Conservation (phyloP, 2,329 filamentous ascomycete genomes). For the Akanthomyces uredinophilus region DNA sequence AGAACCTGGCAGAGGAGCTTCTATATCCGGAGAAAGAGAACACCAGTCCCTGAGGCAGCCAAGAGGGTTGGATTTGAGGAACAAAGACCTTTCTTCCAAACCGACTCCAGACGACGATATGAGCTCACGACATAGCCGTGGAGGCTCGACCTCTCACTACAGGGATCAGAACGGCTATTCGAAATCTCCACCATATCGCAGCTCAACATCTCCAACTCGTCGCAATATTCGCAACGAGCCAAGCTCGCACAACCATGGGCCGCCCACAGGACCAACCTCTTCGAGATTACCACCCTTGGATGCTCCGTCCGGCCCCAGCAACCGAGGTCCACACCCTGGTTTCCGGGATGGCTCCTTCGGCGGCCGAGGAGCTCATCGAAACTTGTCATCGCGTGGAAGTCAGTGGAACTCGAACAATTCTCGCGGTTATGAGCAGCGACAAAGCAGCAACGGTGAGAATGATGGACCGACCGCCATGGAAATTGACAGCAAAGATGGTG, state of each 20-base stretch:
- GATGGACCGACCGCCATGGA: conserved; percentile 56
- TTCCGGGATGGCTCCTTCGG: conserved; percentile 51
- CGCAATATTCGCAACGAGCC: conserved; percentile 23
- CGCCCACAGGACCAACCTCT: conserved; percentile 43
- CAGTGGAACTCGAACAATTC: conserved; percentile 58
- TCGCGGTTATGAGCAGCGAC: neutral
- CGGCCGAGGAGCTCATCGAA: conserved; percentile 43
- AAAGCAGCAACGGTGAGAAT: conserved; percentile 25
- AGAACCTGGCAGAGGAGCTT: conserved; percentile 31
- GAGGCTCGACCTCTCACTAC: conserved; percentile 27
- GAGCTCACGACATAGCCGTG: conserved; percentile 38
- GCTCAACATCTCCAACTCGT: conserved; percentile 31
- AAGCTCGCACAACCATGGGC: conserved; percentile 36
- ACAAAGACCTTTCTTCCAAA: conserved; percentile 36
- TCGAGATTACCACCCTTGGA: conserved; percentile 46
- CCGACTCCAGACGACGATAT: conserved; percentile 49
- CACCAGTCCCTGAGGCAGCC: conserved; percentile 27
- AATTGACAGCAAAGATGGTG: conserved; percentile 59
- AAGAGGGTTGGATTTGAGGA: conserved; percentile 27
- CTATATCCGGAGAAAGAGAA: conserved; percentile 35
- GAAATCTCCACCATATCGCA: conserved; percentile 26
- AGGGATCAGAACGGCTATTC: conserved; percentile 23
- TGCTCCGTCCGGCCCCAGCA: conserved; percentile 53
- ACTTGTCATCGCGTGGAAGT: conserved; percentile 58
- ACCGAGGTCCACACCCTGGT: conserved; percentile 40